phyloP scores from a whole-genome alignment of 345 rosid species.

The Pelargonium nanum region DNA sequence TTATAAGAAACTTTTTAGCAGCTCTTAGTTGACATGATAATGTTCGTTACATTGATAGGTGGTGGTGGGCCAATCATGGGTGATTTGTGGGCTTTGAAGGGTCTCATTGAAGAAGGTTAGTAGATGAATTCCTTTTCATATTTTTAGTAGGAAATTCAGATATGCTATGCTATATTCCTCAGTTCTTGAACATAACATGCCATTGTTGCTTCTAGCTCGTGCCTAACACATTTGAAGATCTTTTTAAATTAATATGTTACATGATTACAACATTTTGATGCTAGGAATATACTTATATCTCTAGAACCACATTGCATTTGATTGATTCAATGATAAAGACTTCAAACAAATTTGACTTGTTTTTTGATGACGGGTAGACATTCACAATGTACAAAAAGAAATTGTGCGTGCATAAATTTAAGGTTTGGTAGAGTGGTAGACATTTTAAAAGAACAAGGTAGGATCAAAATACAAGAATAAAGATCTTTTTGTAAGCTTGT shows the following conservation, averaged over 20 bases:
- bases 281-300: not conserved
- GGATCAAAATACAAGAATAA: not conserved
- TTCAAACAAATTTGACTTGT: not conserved
- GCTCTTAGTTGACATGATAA: slow-evolving; percentile 7
- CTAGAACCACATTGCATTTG: too few relatives aligned
- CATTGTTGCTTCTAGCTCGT: not conserved
- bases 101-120: slow-evolving; percentile 85
- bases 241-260: not conserved
- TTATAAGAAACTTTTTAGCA: not conserved
- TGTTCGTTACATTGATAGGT: slow-evolving; percentile 41
- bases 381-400: not conserved
- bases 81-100: slow-evolving; percentile 99
- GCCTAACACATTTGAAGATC: not conserved
- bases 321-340: not conserved
- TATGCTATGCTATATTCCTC: not conserved
- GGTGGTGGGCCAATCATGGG: slow-evolving; percentile 99
- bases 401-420: not conserved
- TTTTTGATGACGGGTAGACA: not conserved
- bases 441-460: not conserved
- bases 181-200: not conserved
- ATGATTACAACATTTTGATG: not conserved
- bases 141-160: not conserved
- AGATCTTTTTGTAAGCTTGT: not conserved
- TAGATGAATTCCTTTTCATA: not conserved
- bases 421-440: not conserved